phyloP scores from a whole-genome alignment of 2,329 filamentous ascomycete genomes.

The Fusarium lyarnte region DNA sequence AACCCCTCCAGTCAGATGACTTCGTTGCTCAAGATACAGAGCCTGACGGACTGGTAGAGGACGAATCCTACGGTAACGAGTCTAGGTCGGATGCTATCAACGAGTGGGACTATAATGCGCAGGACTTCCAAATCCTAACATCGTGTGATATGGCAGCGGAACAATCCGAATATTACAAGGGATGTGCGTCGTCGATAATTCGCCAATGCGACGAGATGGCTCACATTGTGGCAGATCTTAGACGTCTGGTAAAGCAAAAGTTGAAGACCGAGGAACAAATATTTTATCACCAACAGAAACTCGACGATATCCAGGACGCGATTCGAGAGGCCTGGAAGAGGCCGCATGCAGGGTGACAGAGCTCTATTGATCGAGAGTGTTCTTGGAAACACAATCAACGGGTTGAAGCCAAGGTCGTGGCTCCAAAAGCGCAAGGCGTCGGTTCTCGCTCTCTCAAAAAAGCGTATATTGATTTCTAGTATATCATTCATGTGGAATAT shows the following conservation, averaged over 20 bases:
- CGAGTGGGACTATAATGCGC: not conserved
- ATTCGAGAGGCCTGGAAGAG: not conserved
- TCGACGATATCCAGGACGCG: not conserved
- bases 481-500: not conserved
- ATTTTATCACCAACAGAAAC: not conserved
- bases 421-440: not conserved
- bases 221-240: not conserved
- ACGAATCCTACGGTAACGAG: not conserved
- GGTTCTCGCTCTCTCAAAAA: not conserved
- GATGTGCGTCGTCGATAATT: not conserved
- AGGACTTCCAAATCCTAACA: not conserved
- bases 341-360: not conserved
- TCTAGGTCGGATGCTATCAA: too few relatives aligned
- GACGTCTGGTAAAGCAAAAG: not conserved
- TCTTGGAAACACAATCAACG: not conserved
- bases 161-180: not conserved
- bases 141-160: not conserved
- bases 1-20: not conserved
- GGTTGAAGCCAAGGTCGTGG: not conserved
- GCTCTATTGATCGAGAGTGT: not conserved
- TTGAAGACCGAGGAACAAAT: too few relatives aligned
- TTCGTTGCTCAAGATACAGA: not conserved
- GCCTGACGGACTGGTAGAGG: not conserved
- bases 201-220: not conserved
- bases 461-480: not conserved